Evolutionary conservation across 202 grass and related monocot genomes (phyloP), one percentile per base, ranked within the genome.

Genomic region (Carex sylvatica): DNA sequence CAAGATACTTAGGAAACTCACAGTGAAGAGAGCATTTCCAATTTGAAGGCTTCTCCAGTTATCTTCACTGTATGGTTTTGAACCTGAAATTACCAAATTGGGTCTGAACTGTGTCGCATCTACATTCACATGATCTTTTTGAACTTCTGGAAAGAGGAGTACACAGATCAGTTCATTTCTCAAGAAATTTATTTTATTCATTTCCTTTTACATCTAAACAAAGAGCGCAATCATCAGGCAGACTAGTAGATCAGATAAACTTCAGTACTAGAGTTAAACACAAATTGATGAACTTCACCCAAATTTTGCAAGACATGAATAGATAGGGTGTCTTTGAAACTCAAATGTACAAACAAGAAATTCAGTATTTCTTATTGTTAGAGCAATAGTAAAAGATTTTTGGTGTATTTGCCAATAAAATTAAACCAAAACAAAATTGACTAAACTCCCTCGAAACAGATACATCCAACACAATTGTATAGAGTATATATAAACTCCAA

Each of bases 21-120:
- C 95, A 81, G 61, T 95, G 85, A 98, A 98, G 72, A 40, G 78
- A 66, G 95, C 85, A 10, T 95, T 86, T 70, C 92, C 95, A 62
- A 98, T 95, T 60, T 62, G 74, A 91, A 98, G 87, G 58, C 51
- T 90, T 88, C 80, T 92, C 95, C 92, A 95, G 23, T 54, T 83
- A 86, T 98, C 95, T 81, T 98, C 95, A 22, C n/a, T 31, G 74
- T 93, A 98, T 56, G 95, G 89, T 52, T 74, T 78, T 20, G 87
- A 90, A 70, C 92, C 91, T 63, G 88, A 95, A 86, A 95, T 90
- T 69, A 98, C 91, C n/a, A 98, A 84, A 85, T 98, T 98, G 49
- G 95, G 92, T 23, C 95, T 89, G 81, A 98, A 98, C 85, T 87
- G 88, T 86, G 80, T 87, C 19, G 87, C 84, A 81, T 93, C 90